A percentile compares a stretch with the other conserved stretches of the same genome.
Conservation (phyloP, 805 yeast species). For the Candida koratica region DNA sequence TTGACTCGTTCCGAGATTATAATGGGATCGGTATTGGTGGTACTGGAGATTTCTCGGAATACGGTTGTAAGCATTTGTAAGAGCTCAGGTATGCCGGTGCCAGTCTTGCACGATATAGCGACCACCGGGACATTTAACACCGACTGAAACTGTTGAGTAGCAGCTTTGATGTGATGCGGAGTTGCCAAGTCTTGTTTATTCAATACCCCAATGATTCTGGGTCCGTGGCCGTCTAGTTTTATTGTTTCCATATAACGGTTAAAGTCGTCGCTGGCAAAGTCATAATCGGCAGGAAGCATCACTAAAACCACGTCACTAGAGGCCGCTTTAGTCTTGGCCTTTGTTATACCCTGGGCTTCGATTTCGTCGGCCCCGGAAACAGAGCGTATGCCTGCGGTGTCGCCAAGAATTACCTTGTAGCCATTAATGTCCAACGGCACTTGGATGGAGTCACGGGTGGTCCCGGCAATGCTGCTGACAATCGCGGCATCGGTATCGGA, state of each 20-base stretch:
- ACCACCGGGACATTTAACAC: conserved; percentile 13
- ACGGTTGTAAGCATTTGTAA: conserved; percentile 35
- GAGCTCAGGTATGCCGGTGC: conserved; percentile 53
- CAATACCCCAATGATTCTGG: conserved; percentile 43
- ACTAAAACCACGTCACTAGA: conserved; percentile 68
- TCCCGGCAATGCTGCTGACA: conserved; percentile 88
- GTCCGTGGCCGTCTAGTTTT: conserved; percentile 14
- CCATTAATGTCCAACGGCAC: conserved; percentile 80
- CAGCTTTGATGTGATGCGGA: neutral
- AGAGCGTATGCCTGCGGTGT: conserved; percentile 86
- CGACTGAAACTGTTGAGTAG: neutral
- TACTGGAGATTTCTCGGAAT: conserved; percentile 48
- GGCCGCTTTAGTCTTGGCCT: conserved; percentile 61
- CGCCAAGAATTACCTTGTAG: conserved; percentile 77
- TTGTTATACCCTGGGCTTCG: conserved; percentile 74
- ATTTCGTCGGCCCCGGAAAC: conserved; percentile 48
- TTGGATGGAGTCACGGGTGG: conserved; percentile 86
- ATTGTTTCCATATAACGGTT: conserved; percentile 28
- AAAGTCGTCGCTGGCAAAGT: conserved; percentile 25
- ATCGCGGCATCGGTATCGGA: conserved; percentile 82
- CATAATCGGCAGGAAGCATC: conserved; percentile 49
- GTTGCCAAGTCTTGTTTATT: conserved; percentile 57
- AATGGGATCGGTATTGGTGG: conserved; percentile 59
- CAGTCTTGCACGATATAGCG: conserved; percentile 57
- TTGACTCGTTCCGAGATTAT: conserved; percentile 70